These are phyloP conservation scores for Exophiala mesophila DNA, from an alignment of 2,329 filamentous ascomycete species.

Conservation along the genomic window DNA sequence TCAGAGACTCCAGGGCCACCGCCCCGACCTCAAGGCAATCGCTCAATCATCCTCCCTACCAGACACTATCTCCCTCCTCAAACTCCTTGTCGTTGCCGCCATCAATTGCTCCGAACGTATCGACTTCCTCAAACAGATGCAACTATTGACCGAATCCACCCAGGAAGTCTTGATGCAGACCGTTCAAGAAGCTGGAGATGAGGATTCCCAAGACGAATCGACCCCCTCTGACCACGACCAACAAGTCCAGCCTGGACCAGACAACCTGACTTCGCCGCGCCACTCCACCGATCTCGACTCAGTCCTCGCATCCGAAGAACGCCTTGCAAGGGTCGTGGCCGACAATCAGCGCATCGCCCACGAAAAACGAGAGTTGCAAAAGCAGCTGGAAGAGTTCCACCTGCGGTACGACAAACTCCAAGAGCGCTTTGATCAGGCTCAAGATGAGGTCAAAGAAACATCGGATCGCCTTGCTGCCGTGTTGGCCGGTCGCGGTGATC, in stretches of 20 bases:
- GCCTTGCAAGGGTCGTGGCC: constrained; percentile 44
- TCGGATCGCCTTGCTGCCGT: constrained; percentile 50
- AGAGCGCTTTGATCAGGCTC: constrained; percentile 45
- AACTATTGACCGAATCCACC: constrained; percentile 39
- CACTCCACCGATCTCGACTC: constrained; percentile 32
- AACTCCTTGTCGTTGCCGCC: constrained; percentile 59
- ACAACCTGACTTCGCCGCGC: constrained; percentile 13
- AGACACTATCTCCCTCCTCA: constrained; percentile 53
- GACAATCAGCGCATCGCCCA: constrained; percentile 55
- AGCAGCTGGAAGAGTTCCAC: constrained; percentile 50
- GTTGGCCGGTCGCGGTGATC: constrained; percentile 43
- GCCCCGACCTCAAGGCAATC: constrained; percentile 44
- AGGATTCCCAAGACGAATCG: constrained; percentile 27
- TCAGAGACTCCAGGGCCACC: constrained; percentile 39
- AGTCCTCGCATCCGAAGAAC: constrained; percentile 46
- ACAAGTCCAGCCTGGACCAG: constrained; percentile 1
- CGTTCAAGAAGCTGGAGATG: constrained; percentile 43
- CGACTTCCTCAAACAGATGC: constrained; percentile 50
- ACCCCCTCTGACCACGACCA: constrained; percentile 2
- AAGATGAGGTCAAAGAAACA: constrained; percentile 42
- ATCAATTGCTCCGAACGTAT: constrained; percentile 55
- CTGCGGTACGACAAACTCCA: constrained; percentile 54
- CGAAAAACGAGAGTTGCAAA: constrained; percentile 47
- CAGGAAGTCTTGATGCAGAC: constrained; percentile 45
- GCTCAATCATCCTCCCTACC: constrained; percentile 40